Conservation (phyloP, 306 rosid species). For the Psophocarpus tetragonolobus region DNA sequence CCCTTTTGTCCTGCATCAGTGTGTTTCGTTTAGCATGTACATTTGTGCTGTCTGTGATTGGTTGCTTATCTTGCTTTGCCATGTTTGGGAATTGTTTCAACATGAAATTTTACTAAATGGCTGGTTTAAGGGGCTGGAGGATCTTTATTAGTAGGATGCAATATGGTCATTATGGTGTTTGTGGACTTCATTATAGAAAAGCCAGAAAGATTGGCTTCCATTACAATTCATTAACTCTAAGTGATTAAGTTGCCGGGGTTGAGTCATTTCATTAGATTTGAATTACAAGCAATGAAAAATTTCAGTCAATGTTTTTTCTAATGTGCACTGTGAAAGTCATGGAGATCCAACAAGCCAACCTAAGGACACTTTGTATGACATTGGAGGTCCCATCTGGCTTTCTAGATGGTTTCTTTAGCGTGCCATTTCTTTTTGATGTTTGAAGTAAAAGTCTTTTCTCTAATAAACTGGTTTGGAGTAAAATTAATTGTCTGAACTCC, state of each 20-base stretch:
- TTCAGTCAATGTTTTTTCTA: not conserved
- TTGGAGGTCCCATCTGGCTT: no score
- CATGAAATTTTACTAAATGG: not conserved
- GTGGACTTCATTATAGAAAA: not conserved
- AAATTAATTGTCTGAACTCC: not conserved
- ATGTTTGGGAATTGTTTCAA: not conserved
- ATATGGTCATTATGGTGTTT: not conserved
- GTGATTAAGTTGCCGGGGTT: not conserved
- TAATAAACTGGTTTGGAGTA: not conserved
- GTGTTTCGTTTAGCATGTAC: not conserved
- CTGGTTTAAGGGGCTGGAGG: not conserved
- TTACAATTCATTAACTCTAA: conserved; percentile 1
- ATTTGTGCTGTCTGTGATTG: not conserved
- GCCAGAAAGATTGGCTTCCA: not conserved
- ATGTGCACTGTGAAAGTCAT: not conserved
- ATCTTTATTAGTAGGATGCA: not conserved
- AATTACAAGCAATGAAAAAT: conserved; percentile 3
- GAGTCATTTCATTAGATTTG: conserved; percentile 9
- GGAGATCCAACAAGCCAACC: no score
- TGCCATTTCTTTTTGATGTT: not conserved
- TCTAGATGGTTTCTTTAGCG: not conserved
- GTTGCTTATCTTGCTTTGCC: not conserved
- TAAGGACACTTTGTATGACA: no score
- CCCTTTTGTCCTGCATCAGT: not conserved
- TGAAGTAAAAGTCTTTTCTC: not conserved